Conservation (phyloP, 345 rosid genomes). For the Sisymbrium irio region DNA sequence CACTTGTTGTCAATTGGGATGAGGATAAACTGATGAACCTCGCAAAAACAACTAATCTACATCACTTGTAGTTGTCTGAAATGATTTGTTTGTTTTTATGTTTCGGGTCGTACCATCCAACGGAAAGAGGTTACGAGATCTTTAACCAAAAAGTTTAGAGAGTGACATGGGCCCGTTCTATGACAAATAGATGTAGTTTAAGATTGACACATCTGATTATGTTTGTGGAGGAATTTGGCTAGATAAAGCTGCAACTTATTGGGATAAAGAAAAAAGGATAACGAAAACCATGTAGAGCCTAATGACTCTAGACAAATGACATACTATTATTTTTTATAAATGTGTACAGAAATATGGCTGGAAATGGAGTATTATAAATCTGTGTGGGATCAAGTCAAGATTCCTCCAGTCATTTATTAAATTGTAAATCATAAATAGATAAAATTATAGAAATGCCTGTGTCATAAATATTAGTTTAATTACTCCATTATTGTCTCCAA, state of each 20-base stretch:
- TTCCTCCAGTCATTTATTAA: slow-evolving; percentile 25
- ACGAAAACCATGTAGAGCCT: background rate
- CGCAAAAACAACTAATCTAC: background rate
- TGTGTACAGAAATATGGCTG: slow-evolving; percentile 16
- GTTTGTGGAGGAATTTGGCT: background rate
- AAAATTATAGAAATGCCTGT: slow-evolving; percentile 1
- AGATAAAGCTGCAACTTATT: slow-evolving; percentile 4
- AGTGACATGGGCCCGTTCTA: background rate
- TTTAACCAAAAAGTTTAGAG: slow-evolving; percentile 4
- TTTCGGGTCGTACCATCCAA: slow-evolving; percentile 56
- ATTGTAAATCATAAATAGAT: slow-evolving; percentile 21
- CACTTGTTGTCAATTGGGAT: background rate
- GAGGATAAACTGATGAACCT: background rate
- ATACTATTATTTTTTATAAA: background rate
- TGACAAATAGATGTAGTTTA: background rate
- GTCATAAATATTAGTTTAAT: slow-evolving; percentile 30
- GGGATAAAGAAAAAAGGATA: background rate
- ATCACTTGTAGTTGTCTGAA: slow-evolving; percentile 18
- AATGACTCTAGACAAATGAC: background rate
- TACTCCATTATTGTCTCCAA: slow-evolving; percentile 33
- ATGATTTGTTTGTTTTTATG: slow-evolving; percentile 36
- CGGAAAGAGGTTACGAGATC: slow-evolving; percentile 29
- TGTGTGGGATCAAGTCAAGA: slow-evolving; percentile 37
- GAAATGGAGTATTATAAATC: slow-evolving; percentile 20
- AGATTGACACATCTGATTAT: slow-evolving; percentile 8